phyloP scores from a whole-genome alignment of 768 basidiomycete species.

The Rubroboletus pulcherrimus region DNA sequence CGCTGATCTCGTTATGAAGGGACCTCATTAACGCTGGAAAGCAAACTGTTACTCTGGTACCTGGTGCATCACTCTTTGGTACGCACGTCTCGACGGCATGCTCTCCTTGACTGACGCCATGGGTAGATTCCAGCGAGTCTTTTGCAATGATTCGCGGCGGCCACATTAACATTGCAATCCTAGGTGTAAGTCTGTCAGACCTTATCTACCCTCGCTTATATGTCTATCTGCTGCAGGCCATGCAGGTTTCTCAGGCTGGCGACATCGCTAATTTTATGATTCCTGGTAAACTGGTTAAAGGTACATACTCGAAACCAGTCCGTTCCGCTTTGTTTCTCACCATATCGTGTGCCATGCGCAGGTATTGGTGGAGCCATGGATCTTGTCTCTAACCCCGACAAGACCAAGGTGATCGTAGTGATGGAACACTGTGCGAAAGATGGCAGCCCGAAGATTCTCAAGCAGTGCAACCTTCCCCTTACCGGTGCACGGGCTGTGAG shows the following conservation, averaged over 20 bases:
- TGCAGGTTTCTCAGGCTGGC: constrained; percentile 91
- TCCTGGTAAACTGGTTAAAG: constrained; percentile 88
- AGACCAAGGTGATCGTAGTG: constrained; percentile 85
- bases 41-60: constrained; percentile 88
- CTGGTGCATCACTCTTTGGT: constrained; percentile 91
- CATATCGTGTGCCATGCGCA: constrained; percentile 22
- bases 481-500: constrained; percentile 88
- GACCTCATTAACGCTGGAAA: constrained; percentile 95
- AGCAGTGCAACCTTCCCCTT: constrained; percentile 76
- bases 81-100: constrained; percentile 20
- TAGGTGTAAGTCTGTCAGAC: constrained; percentile 59
- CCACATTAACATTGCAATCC: constrained; percentile 89
- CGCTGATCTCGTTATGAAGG: constrained; percentile 34
- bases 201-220: neutral
- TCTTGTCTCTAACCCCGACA: constrained; percentile 92
- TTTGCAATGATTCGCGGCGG: constrained; percentile 98
- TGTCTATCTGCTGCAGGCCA: constrained; percentile 51
- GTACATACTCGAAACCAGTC: constrained; percentile 30
- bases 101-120: neutral
- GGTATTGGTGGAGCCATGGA: constrained; percentile 98
- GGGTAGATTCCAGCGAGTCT: constrained; percentile 76
- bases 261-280: constrained; percentile 99
- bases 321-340: constrained; percentile 6
- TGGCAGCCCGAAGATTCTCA: constrained; percentile 84
- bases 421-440: constrained; percentile 92